Conservation (phyloP, 257 asterid genomes). For the Nemophila menziesii region DNA sequence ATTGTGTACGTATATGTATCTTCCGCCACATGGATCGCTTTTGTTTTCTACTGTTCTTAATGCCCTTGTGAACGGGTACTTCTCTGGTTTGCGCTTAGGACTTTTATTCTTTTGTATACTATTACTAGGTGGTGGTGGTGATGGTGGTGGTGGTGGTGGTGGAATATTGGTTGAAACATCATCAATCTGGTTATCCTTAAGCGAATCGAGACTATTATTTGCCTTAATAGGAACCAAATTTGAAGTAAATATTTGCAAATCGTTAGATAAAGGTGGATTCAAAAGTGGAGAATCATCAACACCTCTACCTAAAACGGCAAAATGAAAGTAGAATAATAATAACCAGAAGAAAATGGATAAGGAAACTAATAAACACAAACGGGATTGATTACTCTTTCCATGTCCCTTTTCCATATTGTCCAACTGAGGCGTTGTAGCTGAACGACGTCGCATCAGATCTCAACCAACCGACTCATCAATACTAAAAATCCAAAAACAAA, state of each 20-base stretch:
- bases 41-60: slow-evolving; percentile 3
- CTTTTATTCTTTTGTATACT: background rate
- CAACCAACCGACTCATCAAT: background rate
- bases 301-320: slow-evolving; percentile 24
- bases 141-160: background rate
- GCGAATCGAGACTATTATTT: background rate
- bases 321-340: slow-evolving; percentile 45
- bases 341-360: slow-evolving; percentile 56
- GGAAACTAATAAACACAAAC: slow-evolving; percentile 42
- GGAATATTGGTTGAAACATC: background rate
- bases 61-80: slow-evolving; percentile 6
- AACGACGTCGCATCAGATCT: slow-evolving; percentile 53
- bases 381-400: slow-evolving; percentile 37
- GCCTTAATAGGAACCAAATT: slow-evolving; percentile 11
- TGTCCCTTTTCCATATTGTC: slow-evolving; percentile 53
- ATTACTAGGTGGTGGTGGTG: background rate
- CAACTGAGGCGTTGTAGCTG: slow-evolving; percentile 17
- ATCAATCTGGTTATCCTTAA: background rate
- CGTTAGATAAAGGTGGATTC: slow-evolving; percentile 11
- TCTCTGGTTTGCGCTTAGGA: slow-evolving; percentile 13
- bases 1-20: slow-evolving; percentile 6
- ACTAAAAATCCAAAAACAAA: background rate
- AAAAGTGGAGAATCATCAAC: slow-evolving; percentile 21
- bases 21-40: slow-evolving; percentile 9
- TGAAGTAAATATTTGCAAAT: slow-evolving; percentile 7